phyloP scores from a whole-genome alignment of 306 rosid species.

The Erythrophleum fordii region DNA sequence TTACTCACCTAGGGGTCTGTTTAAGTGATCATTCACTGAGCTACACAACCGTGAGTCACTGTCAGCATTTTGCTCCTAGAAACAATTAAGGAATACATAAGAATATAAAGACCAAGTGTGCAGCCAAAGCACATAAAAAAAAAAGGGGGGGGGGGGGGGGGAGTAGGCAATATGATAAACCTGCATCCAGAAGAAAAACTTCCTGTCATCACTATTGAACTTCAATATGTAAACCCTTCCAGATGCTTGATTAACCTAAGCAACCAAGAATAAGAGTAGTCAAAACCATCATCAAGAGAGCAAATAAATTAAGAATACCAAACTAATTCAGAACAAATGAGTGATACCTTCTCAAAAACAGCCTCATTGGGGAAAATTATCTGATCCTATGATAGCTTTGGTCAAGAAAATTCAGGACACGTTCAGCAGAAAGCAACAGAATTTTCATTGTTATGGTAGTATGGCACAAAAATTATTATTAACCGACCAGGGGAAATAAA shows the following conservation, averaged over 20 bases:
- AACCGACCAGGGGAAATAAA: conserved; percentile 2
- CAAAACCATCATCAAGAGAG: conserved; percentile 26
- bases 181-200: conserved; percentile 98
- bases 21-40: conserved; percentile 76
- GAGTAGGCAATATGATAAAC: conserved; percentile 46
- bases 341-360: conserved; percentile 81
- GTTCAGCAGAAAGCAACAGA: conserved; percentile 29
- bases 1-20: conserved; percentile 72
- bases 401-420: conserved; percentile 59
- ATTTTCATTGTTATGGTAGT: neutral
- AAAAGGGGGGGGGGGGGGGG: neutral
- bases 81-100: conserved; percentile 25
- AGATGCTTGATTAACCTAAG: conserved; percentile 82
- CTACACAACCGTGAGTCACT: conserved; percentile 67
- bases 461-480: neutral
- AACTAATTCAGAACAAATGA: conserved; percentile 26
- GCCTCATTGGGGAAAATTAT: conserved; percentile 95
- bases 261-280: conserved; percentile 33
- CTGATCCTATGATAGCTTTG: conserved; percentile 71
- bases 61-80: conserved; percentile 85
- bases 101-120: conserved; percentile 15
- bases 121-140: conserved; percentile 8
- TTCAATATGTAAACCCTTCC: conserved; percentile 92
- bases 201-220: conserved; percentile 81
- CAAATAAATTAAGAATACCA: conserved; percentile 21